These are phyloP conservation scores for Stenogyne calaminthoides DNA, from an alignment of 305 asterid genomes.

Conservation along the genomic window DNA sequence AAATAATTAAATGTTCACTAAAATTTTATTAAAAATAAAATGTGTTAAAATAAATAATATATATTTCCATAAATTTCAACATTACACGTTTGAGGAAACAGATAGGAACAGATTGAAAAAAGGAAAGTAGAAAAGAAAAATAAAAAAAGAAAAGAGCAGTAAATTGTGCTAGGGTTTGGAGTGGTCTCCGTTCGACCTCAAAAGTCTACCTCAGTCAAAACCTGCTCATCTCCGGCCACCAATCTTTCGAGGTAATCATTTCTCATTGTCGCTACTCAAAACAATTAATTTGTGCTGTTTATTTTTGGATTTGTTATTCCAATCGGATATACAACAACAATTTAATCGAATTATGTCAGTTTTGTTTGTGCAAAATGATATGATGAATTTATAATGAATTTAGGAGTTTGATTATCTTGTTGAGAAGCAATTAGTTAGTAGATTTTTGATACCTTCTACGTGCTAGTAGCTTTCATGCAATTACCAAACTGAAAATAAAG, in stretches of 20 bases:
- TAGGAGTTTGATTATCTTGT: neutral
- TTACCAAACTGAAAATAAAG: neutral
- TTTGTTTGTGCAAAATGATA: neutral
- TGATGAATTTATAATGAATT: neutral
- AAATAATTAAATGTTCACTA: too few relatives aligned
- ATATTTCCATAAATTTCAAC: too few relatives aligned
- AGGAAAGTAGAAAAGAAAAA: too few relatives aligned
- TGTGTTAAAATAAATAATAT: too few relatives aligned
- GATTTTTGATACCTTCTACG: constrained; percentile 1
- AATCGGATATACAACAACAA: neutral
- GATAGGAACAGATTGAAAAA: too few relatives aligned
- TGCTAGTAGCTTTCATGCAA: neutral
- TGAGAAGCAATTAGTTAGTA: neutral
- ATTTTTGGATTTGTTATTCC: neutral
- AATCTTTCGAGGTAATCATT: constrained; percentile 17
- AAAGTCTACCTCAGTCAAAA: constrained; percentile 27
- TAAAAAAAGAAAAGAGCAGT: neutral
- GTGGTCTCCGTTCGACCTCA: constrained; percentile 6
- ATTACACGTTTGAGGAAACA: too few relatives aligned
- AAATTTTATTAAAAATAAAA: too few relatives aligned
- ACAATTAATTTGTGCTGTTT: neutral
- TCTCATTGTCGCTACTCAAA: neutral
- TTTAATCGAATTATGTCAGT: neutral
- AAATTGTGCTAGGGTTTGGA: constrained; percentile 20
- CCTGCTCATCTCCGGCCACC: constrained; percentile 30